Evolutionary conservation across 1,284 basidiomycete genomes (phyloP), one percentile per base, ranked within the genome.

Genomic region (Hemileia vastatrix): DNA sequence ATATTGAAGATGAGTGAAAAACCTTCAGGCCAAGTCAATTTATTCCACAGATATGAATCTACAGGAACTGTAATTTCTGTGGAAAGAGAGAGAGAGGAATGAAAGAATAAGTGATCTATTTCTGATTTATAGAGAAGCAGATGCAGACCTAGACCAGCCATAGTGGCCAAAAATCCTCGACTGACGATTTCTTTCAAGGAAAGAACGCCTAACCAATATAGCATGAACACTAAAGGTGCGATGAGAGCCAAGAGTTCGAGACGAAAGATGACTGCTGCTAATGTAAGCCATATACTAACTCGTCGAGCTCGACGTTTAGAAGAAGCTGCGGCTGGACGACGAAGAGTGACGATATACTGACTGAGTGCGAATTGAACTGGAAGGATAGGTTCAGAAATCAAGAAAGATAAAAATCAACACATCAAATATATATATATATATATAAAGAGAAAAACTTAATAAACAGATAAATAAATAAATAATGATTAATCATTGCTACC

Each of bases 41-140:
- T 74, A 53, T 79, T 75, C 92, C 93, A 97, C 73, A 95, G 88
- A 76, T 86, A 87, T 0, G 90, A 88, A 75, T 98, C 94, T 24
- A 94, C 78, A 0, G 76, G 24, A 0, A 86, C 72, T 0, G 88
- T 87, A 11, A 84, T 65, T 2, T 76, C 88, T 90, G 64, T 11
- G 33, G n/a, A 47, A 65, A 40, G 54, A 48, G 49, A 4, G 64
- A 45, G 23, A 64, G 23, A 69, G 43, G 40, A 51, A 66, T 0
- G 65, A 59, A 61, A 59, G 55, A 47, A 65, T 48, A 21, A 43
- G 63, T 43, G 43, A 23, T 23, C 57, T n/a, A 11, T 68, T 21
- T 19, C 52, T 36, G 61, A 64, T 47, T 65, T 21, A 67, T 24
- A 23, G 54, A 53, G 6, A 55, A 9, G 60, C 44, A 6, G 48